Evolutionary conservation across 169 alveolate species (phyloP), one percentile per base, ranked within the genome.

Genomic region (Babesia gibsoni): DNA sequence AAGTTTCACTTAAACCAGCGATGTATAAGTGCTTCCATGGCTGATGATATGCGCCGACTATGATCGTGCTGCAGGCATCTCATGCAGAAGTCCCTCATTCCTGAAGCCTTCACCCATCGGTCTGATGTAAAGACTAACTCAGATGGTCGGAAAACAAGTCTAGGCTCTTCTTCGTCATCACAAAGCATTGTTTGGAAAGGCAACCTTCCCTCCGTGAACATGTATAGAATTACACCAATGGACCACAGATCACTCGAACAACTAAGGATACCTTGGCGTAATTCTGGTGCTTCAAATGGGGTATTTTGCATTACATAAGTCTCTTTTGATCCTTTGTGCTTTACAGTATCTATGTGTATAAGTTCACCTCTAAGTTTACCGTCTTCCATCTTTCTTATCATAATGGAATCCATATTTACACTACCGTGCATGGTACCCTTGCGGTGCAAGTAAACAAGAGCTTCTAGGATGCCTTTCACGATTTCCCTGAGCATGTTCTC

Each of bases 11-110:
- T 57, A 16, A 79, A 9, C 83, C 82, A 69, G 42, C 69, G 79
- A 67, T 88, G 92, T n/a, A 88, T 88, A 18, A 88, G 56, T n/a
- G 91, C 92, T 49, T 88, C 92, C 56, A 70, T 50, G 10, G 90
- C 92, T 25, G 84, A 67, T 29, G 83, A 53, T 30, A 84, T 73
- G 35, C 86, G 61, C n/a, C 67, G 61, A 36, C 32, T 22, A 3
- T 68, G 89, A 41, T 77, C 74, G 7, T 58, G 78, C 29, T 82
- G 74, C 66, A 72, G 72, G 39, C 80, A 73, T 35, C 77, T 33
- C 36, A 83, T 49, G 63, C 92, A 88, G 61, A 88, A 73, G 53
- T 88, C 92, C 45, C 46, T 52, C 69, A 83, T 67, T n/a, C 74
- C 79, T 12, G 86, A 87, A 29, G 64, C 32, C 48, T 61, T 41